Evolutionary conservation across 495 filamentous ascomycete species (phyloP), one percentile per base, ranked within the genome.

Genomic region (Penicillium macrosclerotiorum): DNA sequence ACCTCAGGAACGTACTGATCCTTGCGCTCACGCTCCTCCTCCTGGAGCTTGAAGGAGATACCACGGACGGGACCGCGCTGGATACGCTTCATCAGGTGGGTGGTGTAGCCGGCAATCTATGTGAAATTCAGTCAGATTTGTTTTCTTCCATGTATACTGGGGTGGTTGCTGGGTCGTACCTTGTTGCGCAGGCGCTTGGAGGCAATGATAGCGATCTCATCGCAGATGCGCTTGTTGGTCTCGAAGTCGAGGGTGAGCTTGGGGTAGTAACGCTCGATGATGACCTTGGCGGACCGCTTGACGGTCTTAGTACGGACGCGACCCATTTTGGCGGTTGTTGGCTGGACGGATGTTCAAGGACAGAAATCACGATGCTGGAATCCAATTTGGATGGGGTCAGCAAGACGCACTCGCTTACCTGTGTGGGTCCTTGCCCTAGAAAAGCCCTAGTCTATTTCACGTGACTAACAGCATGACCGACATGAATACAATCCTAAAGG

Each of bases 11-110:
- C 93, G 78, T 96, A 98, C 83, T 98, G 94, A 81, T 98, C 93
- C 86, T 98, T 98, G 66, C 93, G 85, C 80, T 98, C 93, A 79
- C 93, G 86, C 82, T 97, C 93, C 79, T 97, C 93, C 79, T 98
- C 93, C 80, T 98, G 93, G 42, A 98, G 86, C 84, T 97, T 98
- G 89, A 98, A 98, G 71, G 94, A 97, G 77, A 98, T 98, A 82
- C 93, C 93, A 63, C 93, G 93, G 74, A 98, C 93, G 52, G 93
- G 93, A 35, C 93, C 93, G 71, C 93, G 90, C 78, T 96, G 92
- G 68, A 98, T 98, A 77, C 93, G 93, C 82, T 95, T 96, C 93
- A 98, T 91, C 49, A 74, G 52, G 60, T 74, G 68, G 49, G 92
- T 97, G 59, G 92, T 95, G 81, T 96, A 97, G 61, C 93, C 93